Percentiles rank a stretch among this genome's conserved stretches.
These are phyloP conservation scores for Sarcodon aspratus DNA, from an alignment of 768 basidiomycete species.

Conservation along the genomic window DNA sequence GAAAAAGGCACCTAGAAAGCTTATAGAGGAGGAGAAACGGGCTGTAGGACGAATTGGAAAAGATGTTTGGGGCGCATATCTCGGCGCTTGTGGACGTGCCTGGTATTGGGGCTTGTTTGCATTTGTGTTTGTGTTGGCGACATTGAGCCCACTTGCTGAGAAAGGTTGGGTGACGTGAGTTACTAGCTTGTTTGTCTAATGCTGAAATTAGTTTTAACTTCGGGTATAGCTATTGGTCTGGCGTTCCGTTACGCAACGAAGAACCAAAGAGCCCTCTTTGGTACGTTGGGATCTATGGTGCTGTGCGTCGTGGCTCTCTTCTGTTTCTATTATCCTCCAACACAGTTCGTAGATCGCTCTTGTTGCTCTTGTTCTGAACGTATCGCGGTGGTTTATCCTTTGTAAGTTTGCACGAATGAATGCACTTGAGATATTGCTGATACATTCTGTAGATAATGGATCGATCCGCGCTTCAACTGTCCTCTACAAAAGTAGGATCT, in stretches of 20 bases:
- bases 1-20: conserved; percentile 63
- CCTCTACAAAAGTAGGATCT: conserved; percentile 41
- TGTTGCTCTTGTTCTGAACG: conserved; percentile 38
- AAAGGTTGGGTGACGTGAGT: conserved; percentile 32
- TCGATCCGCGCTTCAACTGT: conserved; percentile 74
- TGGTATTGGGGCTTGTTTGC: conserved; percentile 28
- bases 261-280: conserved; percentile 24
- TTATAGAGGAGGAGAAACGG: conserved; percentile 58
- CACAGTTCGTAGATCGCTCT: conserved; percentile 4
- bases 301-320: background rate
- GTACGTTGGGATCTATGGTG: conserved; percentile 66
- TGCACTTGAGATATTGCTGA: too few relatives aligned
- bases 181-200: too few relatives aligned
- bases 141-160: conserved; percentile 31
- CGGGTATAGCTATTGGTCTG: conserved; percentile 22
- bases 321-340: too few relatives aligned
- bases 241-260: conserved; percentile 12
- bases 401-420: conserved; percentile 18
- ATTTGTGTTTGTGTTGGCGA: conserved; percentile 22
- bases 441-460: conserved; percentile 24
- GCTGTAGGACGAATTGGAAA: conserved; percentile 35
- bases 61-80: conserved; percentile 34
- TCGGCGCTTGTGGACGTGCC: conserved; percentile 26
- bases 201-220: too few relatives aligned
- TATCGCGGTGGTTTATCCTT: conserved; percentile 58